Percentiles rank a stretch among this genome's conserved stretches.
phyloP scores from a whole-genome alignment of 2,329 filamentous ascomycete genomes.

The Cercospora zeae-maydis region DNA sequence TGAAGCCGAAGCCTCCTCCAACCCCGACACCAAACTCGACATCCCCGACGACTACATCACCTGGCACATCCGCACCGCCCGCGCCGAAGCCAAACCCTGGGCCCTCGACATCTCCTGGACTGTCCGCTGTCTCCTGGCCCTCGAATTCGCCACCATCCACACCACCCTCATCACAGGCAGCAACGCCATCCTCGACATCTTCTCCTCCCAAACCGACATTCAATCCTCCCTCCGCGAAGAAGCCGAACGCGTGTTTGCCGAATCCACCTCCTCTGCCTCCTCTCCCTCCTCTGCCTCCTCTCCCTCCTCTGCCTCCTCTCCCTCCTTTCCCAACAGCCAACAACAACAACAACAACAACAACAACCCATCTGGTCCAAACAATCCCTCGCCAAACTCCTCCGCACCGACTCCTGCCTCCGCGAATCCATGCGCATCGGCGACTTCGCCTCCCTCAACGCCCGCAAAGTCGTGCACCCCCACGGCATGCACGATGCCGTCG shows the following conservation, averaged over 20 bases:
- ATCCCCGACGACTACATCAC: conserved; percentile 57
- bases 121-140: conserved; percentile 51
- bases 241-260: conserved; percentile 23
- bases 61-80: conserved; percentile 55
- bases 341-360: conserved; percentile 4
- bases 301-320: not conserved
- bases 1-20: conserved; percentile 40
- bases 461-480: conserved; percentile 30
- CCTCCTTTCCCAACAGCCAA: too few relatives aligned
- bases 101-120: conserved; percentile 51
- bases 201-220: conserved; percentile 40
- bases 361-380: conserved; percentile 23
- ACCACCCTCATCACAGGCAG: conserved; percentile 55
- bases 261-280: not conserved
- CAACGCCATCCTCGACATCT: conserved; percentile 48
- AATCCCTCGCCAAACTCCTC: conserved; percentile 27
- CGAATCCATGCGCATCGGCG: conserved; percentile 33
- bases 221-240: conserved; percentile 36
- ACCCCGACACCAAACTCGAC: conserved; percentile 43
- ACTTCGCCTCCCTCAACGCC: conserved; percentile 24
- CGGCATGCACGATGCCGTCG: conserved; percentile 28
- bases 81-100: conserved; percentile 41
- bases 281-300: not conserved
- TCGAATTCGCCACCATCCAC: conserved; percentile 59
- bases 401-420: conserved; percentile 33